Base-by-base conservation (phyloP, 148 eudicot species). In the Cornus kousa region DNA sequence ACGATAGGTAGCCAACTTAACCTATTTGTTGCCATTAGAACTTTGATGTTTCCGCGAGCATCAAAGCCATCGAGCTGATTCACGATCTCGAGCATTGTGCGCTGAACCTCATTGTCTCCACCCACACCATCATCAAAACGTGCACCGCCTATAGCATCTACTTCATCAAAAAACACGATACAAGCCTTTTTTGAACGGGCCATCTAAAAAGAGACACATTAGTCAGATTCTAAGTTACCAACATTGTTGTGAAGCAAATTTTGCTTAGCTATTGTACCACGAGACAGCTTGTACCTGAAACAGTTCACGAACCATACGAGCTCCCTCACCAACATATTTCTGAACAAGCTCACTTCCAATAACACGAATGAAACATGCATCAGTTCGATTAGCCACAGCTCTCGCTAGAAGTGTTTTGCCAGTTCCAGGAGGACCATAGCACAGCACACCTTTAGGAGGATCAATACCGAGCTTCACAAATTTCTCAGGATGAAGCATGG, bases 381-480 rank as follows among this genome's bases (percentile, higher is more conserved):
- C 99, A 59, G 99, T 97, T 75, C 98, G 84, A 70, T 97, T 97
- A 75, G 99, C 99, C 40, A 97, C 99, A 67, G 98, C 99, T 87
- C 94, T 89, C 40, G 99, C 98, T 70, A 97, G 78, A 50, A 97
- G 93, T 48, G 99, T 94, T 86, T 97, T 97, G 5, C 99, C 99
- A 16, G 98, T 97, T 40, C 99, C 99, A 72, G 99, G 99, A 67
- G 99, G 98, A 78, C 99, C 99, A 87, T 97, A 97, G 87, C 99
- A 94, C 43, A 97, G 85, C 62, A 97, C 99, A 77, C 99, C 99
- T 84, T 97, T 97, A 16, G 99, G 99, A 84, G 99, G 99, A 78
- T 97, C 99, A 74, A 97, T 97, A 67, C 99, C 99, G 20, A 97
- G 94, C 87, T 97, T 90, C 76, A 97, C 99, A 82, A 97, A 94